Conservation (phyloP, 2,329 filamentous ascomycete species). For the Phialocephala subalpina region DNA sequence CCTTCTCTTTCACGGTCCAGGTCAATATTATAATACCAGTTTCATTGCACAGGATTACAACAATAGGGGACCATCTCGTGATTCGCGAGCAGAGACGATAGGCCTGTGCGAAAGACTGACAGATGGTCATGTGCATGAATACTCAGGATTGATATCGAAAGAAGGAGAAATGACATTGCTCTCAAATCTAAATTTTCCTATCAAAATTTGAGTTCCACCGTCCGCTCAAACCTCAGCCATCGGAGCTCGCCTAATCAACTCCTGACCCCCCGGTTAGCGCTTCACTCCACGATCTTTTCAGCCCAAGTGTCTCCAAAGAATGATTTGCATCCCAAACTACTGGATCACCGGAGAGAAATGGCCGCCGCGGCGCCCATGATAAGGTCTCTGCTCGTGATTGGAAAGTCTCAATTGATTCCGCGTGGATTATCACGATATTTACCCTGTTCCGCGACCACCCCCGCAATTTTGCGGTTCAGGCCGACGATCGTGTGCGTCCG, state of each 20-base stretch:
- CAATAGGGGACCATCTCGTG: constrained; percentile 23
- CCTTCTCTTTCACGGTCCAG: constrained; percentile 26
- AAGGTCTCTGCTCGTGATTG: neutral
- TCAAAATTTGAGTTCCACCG: neutral
- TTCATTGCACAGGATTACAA: constrained; percentile 24
- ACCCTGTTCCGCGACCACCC: neutral
- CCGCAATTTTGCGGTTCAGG: neutral
- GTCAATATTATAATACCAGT: constrained; percentile 21
- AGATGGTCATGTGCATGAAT: too few species aligned
- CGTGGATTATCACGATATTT: neutral
- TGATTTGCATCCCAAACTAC: neutral
- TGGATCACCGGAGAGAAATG: neutral
- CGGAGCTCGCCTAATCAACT: neutral
- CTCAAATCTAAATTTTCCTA: constrained; percentile 1
- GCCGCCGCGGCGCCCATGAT: constrained; percentile 9
- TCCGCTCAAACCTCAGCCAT: neutral
- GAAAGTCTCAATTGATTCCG: neutral
- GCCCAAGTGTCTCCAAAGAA: neutral
- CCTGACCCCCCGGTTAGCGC: neutral
- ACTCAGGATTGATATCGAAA: neutral
- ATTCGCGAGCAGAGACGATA: too few species aligned
- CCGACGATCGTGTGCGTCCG: neutral
- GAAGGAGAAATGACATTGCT: neutral
- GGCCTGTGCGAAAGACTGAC: too few species aligned
- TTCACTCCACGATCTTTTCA: neutral